Evolutionary conservation across 805 yeast species (phyloP).

Genomic region (Priceomyces melissophilus): DNA sequence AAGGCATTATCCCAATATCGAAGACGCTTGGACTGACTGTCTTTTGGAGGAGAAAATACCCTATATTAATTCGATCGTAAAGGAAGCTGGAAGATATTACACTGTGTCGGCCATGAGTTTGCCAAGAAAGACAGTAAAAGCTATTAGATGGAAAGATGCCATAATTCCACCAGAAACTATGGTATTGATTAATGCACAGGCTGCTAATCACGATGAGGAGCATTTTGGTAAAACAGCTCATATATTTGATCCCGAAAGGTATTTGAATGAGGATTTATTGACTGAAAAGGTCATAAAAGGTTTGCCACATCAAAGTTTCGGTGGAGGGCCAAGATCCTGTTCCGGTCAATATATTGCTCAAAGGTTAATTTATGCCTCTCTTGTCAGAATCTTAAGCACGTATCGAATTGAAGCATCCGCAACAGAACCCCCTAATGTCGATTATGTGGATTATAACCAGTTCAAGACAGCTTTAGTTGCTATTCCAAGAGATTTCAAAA

Average conservation of each 20-base stretch:
- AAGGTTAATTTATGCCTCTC: slow-evolving; percentile 3
- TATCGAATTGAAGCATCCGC: slow-evolving; percentile 4
- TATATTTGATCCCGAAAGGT: slow-evolving; percentile 4
- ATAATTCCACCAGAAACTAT: slow-evolving; percentile 5
- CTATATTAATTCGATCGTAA: slow-evolving; percentile 5
- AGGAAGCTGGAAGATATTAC: slow-evolving; percentile 6
- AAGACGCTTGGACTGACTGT: slow-evolving; percentile 2
- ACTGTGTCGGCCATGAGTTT: slow-evolving; percentile 6
- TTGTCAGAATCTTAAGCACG: slow-evolving; percentile 3
- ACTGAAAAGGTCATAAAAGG: slow-evolving; percentile 5
- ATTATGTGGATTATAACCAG: slow-evolving; percentile 5
- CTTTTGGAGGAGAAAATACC: slow-evolving; percentile 4
- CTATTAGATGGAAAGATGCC: slow-evolving; percentile 3
- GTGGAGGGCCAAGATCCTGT: slow-evolving; percentile 7
- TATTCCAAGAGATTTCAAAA: slow-evolving; percentile 6
- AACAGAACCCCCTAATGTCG: slow-evolving; percentile 3
- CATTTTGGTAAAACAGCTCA: slow-evolving; percentile 3
- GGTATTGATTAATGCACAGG: slow-evolving; percentile 6
- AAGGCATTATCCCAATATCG: slow-evolving; percentile 2
- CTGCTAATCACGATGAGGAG: slow-evolving; percentile 5
- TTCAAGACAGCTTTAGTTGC: slow-evolving; percentile 6
- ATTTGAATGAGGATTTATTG: slow-evolving; percentile 4
- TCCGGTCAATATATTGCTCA: slow-evolving; percentile 6
- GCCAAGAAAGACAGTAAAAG: slow-evolving; percentile 5
- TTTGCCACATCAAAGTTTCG: slow-evolving; percentile 6